These are phyloP conservation scores for Aspergillus diversus DNA, from an alignment of 495 filamentous ascomycete species.

Conservation along the genomic window DNA sequence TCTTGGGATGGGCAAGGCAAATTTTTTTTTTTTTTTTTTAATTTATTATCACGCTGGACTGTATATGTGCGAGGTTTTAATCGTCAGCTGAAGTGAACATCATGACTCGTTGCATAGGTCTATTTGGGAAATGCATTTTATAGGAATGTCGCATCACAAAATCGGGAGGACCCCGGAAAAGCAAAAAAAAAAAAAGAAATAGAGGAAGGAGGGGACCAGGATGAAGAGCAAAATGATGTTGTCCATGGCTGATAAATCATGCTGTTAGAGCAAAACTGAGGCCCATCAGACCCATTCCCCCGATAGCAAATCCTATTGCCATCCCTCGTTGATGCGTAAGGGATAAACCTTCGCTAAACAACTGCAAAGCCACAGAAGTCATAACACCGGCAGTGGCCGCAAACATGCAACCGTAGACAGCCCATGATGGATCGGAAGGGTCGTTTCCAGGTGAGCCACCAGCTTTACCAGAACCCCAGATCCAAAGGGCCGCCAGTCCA, in stretches of 20 bases:
- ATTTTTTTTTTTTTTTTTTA: no score
- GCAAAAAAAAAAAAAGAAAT: not conserved
- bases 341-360: conserved; percentile 84
- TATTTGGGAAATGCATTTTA: not conserved
- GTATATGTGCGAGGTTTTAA: not conserved
- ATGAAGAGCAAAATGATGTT: conserved; percentile 8
- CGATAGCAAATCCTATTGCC: conserved; percentile 82
- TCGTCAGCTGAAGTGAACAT: conserved; percentile 10
- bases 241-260: conserved; percentile 18
- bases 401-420: conserved; percentile 87
- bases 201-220: not conserved
- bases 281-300: conserved; percentile 89
- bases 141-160: not conserved
- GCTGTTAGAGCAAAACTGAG: conserved; percentile 83
- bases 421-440: conserved; percentile 59
- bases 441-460: conserved; percentile 51
- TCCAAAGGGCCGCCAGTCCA: conserved; percentile 80
- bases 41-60: not conserved
- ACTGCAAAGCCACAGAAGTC: conserved; percentile 85
- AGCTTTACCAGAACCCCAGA: conserved; percentile 59
- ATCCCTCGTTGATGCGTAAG: conserved; percentile 78
- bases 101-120: conserved; percentile 15
- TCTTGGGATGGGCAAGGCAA: not conserved
- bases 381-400: conserved; percentile 91
- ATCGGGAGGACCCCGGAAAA: not conserved